A percentile compares a stretch with the other conserved stretches of the same genome.
phyloP scores from a whole-genome alignment of 345 rosid genomes.

The Toxicodendron radicans region DNA sequence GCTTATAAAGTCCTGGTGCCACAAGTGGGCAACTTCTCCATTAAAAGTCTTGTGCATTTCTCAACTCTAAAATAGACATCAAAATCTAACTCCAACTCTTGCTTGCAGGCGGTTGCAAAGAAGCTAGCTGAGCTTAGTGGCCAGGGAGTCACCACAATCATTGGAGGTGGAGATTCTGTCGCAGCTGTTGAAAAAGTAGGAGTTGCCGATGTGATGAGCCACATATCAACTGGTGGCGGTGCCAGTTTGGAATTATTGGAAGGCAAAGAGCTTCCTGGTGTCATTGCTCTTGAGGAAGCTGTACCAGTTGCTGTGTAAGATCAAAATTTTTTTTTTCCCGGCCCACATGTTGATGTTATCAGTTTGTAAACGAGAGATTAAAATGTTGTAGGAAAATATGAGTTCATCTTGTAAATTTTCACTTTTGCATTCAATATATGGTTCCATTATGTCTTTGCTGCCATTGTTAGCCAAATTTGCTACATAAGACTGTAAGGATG shows the following conservation, averaged over 20 bases:
- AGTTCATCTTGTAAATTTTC: slow-evolving; percentile 28
- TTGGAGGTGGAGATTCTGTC: slow-evolving; percentile 90
- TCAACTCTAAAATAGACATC: not conserved
- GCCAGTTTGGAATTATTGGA: slow-evolving; percentile 90
- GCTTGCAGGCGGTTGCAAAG: slow-evolving; percentile 76
- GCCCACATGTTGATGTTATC: not conserved
- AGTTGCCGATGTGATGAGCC: slow-evolving; percentile 79
- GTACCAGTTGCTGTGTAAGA: slow-evolving; percentile 45
- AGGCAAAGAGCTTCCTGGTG: slow-evolving; percentile 86
- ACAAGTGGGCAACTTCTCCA: not conserved
- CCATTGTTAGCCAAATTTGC: not conserved
- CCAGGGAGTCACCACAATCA: slow-evolving; percentile 80
- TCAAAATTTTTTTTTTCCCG: slow-evolving; percentile 3
- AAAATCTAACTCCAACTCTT: slow-evolving; percentile 1
- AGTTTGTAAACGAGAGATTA: slow-evolving; percentile 25
- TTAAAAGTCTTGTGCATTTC: not conserved
- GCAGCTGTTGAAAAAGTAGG: slow-evolving; percentile 84
- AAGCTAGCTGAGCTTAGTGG: slow-evolving; percentile 85
- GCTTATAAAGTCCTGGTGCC: not conserved
- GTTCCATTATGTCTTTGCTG: slow-evolving; percentile 17
- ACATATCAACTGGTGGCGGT: slow-evolving; percentile 92
- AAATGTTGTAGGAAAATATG: slow-evolving; percentile 20
- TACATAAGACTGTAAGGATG: slow-evolving; percentile 1
- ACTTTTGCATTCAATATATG: slow-evolving; percentile 8
- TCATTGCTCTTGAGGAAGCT: slow-evolving; percentile 79